Percentiles rank a stretch among this genome's conserved stretches.
Conservation (phyloP, 176 grass and related monocot genomes). For the Chloris gayana region DNA sequence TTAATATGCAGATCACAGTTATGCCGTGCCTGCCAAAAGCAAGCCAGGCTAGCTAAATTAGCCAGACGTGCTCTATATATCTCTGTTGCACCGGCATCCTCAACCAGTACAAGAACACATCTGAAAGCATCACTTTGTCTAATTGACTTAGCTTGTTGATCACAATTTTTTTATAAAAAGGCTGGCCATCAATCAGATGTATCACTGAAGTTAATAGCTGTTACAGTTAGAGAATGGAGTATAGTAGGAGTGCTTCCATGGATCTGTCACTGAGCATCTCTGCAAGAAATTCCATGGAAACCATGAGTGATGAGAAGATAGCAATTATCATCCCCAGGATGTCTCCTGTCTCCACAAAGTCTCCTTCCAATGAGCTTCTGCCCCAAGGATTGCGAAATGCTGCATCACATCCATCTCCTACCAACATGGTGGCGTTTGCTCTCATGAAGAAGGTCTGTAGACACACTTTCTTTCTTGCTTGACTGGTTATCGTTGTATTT, state of each 20-base stretch:
- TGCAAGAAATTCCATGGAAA: neutral
- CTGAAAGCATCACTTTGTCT: neutral
- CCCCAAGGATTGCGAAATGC: neutral
- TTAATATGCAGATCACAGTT: conserved; percentile 10
- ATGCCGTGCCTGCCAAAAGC: conserved; percentile 44
- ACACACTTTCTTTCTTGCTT: too few species aligned
- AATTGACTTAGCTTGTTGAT: neutral
- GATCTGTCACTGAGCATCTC: conserved; percentile 32
- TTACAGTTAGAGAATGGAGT: neutral
- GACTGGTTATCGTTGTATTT: neutral
- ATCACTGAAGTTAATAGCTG: neutral
- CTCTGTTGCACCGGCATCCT: neutral
- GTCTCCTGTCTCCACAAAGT: neutral
- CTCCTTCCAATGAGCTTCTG: neutral
- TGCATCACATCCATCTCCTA: neutral
- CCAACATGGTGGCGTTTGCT: neutral
- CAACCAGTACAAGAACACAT: neutral
- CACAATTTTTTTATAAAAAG: too few species aligned
- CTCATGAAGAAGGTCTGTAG: conserved; percentile 20
- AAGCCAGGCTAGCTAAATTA: neutral
- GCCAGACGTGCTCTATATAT: conserved; percentile 13
- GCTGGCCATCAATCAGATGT: neutral
- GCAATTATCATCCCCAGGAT: neutral
- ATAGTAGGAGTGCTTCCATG: conserved; percentile 11
- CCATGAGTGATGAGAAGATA: conserved; percentile 3